phyloP scores from a whole-genome alignment of 208 protist species.

The Trypanosoma scelopori region DNA sequence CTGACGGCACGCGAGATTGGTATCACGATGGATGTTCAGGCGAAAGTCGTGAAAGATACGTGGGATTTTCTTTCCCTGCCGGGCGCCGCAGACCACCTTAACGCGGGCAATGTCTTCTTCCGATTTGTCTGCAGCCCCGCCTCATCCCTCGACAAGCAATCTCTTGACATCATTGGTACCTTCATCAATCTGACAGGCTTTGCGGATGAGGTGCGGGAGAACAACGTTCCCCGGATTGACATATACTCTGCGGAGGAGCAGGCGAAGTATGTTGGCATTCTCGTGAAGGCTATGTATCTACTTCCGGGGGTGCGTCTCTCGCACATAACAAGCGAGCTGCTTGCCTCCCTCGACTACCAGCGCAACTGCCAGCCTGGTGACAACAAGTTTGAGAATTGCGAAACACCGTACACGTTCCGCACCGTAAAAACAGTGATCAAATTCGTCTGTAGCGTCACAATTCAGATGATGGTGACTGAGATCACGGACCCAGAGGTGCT shows the following conservation, averaged over 20 bases:
- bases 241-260: slow-evolving; percentile 47
- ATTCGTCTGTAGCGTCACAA: slow-evolving; percentile 83
- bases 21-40: slow-evolving; percentile 35
- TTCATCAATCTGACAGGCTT: slow-evolving; percentile 82
- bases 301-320: slow-evolving; percentile 61
- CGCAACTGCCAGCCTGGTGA: slow-evolving; percentile 73
- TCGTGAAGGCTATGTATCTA: slow-evolving; percentile 90
- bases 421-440: slow-evolving; percentile 67
- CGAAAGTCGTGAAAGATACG: slow-evolving; percentile 44
- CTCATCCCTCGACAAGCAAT: slow-evolving; percentile 40
- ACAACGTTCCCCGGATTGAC: slow-evolving; percentile 81
- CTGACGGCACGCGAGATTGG: slow-evolving; percentile 57
- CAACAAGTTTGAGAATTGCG: slow-evolving; percentile 63
- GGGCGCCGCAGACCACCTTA: slow-evolving; percentile 41
- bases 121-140: slow-evolving; percentile 69
- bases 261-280: slow-evolving; percentile 71
- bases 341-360: slow-evolving; percentile 79
- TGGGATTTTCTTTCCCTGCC: slow-evolving; percentile 81
- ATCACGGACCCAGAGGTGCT: slow-evolving; percentile 66
- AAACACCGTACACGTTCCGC: slow-evolving; percentile 75
- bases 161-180: slow-evolving; percentile 51
- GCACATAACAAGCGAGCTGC: slow-evolving; percentile 58
- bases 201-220: slow-evolving; percentile 65
- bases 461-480: slow-evolving; percentile 86
- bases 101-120: slow-evolving; percentile 70